These are phyloP conservation scores for Apiospora kogelbergensis DNA, from an alignment of 2,329 filamentous ascomycete genomes.

Conservation along the genomic window DNA sequence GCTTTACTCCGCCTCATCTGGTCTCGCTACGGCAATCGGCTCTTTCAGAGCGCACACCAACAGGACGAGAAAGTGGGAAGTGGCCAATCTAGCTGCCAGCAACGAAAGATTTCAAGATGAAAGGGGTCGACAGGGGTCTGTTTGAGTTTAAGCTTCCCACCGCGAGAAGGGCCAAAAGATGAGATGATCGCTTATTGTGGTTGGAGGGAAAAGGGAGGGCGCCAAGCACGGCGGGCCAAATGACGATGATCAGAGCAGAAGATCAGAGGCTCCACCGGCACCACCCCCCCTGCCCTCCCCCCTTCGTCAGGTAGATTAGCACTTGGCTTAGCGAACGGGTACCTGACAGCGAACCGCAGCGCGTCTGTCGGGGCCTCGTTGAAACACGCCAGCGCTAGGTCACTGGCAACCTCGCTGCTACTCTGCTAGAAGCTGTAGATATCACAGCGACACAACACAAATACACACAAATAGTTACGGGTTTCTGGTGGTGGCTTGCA, in stretches of 20 bases:
- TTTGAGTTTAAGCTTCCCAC: constrained; percentile 10
- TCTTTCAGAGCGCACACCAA: too few species aligned
- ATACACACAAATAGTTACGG: neutral
- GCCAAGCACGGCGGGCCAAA: neutral
- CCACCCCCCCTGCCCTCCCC: neutral
- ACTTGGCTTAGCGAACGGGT: neutral
- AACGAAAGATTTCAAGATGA: neutral
- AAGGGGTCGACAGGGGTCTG: neutral
- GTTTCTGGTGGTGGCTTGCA: too few species aligned
- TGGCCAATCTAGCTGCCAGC: neutral
- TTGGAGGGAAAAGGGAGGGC: neutral
- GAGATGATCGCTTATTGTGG: neutral
- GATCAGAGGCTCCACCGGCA: too few species aligned
- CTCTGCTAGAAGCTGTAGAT: too few species aligned
- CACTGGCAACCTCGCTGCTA: too few species aligned
- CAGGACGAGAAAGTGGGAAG: neutral
- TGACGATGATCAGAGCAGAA: constrained; percentile 1
- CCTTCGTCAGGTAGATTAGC: neutral
- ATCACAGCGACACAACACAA: neutral
- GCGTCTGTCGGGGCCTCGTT: neutral
- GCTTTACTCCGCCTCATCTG: neutral
- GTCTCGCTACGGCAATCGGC: neutral
- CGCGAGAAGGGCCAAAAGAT: neutral
- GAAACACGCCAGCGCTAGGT: neutral
- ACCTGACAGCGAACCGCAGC: constrained; percentile 2